A percentile compares a stretch with the other conserved stretches of the same genome.
Evolutionary conservation across 2,329 filamentous ascomycete genomes (phyloP).

Genomic region (Sporothrix luriei): DNA sequence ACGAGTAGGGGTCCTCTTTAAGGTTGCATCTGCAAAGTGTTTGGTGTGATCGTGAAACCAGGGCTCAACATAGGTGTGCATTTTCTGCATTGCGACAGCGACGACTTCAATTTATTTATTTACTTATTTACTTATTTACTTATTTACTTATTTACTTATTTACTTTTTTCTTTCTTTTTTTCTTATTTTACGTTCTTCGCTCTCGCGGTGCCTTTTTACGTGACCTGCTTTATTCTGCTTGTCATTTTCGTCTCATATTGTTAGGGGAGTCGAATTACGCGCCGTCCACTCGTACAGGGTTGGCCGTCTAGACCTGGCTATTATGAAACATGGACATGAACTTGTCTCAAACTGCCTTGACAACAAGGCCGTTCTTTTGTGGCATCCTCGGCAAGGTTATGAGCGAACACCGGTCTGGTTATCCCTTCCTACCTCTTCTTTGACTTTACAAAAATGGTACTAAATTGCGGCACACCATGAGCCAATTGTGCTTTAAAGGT

Average conservation of each 20-base stretch:
- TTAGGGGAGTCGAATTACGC: background rate
- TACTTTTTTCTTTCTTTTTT: background rate
- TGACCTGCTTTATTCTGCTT: background rate
- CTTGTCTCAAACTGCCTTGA: slow-evolving; percentile 11
- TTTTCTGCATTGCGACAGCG: background rate
- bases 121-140: background rate
- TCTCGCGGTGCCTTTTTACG: background rate
- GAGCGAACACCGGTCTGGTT: background rate
- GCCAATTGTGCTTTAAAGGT: slow-evolving; percentile 14
- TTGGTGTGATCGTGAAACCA: slow-evolving; percentile 13
- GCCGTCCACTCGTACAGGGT: background rate
- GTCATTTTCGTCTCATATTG: slow-evolving; percentile 24
- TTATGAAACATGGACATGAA: slow-evolving; percentile 23
- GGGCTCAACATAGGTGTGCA: slow-evolving; percentile 4
- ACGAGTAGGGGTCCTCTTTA: background rate
- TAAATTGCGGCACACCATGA: background rate
- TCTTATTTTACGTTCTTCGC: background rate
- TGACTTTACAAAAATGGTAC: background rate
- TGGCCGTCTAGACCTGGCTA: background rate
- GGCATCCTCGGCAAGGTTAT: background rate
- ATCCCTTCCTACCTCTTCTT: background rate
- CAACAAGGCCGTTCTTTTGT: background rate
- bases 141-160: no score
- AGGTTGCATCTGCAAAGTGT: slow-evolving; percentile 15
- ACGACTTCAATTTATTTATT: background rate